Evolutionary conservation across 1,284 basidiomycete species (phyloP).

Genomic region (Schizophyllum commune): DNA sequence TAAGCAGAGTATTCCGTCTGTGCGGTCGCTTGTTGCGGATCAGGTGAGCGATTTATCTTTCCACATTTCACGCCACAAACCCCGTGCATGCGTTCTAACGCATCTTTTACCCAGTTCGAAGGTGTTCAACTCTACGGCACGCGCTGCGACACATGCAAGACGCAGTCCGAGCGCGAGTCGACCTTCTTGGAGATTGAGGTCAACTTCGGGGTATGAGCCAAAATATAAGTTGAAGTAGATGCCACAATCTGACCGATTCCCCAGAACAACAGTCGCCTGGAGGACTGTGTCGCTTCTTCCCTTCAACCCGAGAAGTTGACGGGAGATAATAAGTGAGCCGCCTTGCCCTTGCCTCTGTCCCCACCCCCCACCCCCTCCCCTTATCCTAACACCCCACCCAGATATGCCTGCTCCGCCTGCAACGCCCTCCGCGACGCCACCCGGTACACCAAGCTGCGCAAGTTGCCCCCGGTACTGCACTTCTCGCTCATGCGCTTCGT

Average conservation of each 20-base stretch:
- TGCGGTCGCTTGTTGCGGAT: conserved; percentile 61
- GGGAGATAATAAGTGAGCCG: conserved; percentile 70
- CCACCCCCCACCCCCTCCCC: neutral
- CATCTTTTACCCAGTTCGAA: no score
- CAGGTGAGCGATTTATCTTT: conserved; percentile 39
- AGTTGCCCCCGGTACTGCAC: conserved; percentile 79
- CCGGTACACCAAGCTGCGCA: conserved; percentile 59
- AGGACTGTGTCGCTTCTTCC: conserved; percentile 57
- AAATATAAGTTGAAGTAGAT: no score
- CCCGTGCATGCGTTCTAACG: no score
- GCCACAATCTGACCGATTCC: conserved; percentile 1
- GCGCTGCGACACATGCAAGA: conserved; percentile 61
- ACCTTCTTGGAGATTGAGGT: conserved; percentile 85
- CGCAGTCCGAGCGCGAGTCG: conserved; percentile 55
- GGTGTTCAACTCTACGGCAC: conserved; percentile 77
- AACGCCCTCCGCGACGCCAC: conserved; percentile 66
- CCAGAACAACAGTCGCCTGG: conserved; percentile 65
- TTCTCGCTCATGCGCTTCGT: conserved; percentile 87
- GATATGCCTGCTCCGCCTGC: conserved; percentile 76
- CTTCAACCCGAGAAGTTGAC: conserved; percentile 64
- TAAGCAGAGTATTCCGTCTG: conserved; percentile 54
- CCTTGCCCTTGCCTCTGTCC: neutral
- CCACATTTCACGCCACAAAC: neutral
- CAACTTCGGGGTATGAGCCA: conserved; percentile 57
- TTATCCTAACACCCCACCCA: conserved; percentile 22